A percentile compares a stretch with the other conserved stretches of the same genome.
Evolutionary conservation across 441 rosid species (phyloP).

Genomic region (Pelargonium fulgidum): DNA sequence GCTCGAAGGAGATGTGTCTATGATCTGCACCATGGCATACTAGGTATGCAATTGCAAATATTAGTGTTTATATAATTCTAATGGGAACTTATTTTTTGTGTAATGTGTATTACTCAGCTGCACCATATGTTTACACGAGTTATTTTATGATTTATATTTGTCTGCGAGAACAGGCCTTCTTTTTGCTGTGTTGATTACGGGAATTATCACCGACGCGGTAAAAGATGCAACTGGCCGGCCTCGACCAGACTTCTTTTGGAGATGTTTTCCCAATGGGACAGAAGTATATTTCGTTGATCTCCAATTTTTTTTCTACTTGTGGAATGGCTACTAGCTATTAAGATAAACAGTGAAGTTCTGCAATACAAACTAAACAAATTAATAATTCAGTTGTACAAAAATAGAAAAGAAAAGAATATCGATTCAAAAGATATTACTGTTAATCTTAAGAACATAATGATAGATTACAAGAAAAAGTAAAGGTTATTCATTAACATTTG

Average conservation of each 20-base stretch:
- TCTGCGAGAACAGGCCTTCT: slow-evolving; percentile 50
- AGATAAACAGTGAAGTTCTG: background rate
- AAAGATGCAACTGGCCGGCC: slow-evolving; percentile 87
- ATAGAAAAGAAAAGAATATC: too few species aligned
- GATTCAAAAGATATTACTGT: too few species aligned
- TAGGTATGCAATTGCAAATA: slow-evolving; percentile 32
- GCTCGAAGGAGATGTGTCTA: slow-evolving; percentile 62
- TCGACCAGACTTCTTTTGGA: slow-evolving; percentile 92
- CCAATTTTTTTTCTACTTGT: background rate
- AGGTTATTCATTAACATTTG: too few species aligned
- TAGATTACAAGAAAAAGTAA: too few species aligned
- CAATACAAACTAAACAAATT: background rate
- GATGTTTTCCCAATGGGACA: slow-evolving; percentile 89
- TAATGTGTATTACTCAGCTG: background rate
- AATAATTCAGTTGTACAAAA: too few species aligned
- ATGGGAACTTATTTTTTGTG: background rate
- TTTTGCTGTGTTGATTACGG: slow-evolving; percentile 60
- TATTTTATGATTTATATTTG: background rate
- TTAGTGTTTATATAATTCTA: background rate
- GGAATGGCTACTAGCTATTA: too few species aligned
- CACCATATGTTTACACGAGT: background rate
- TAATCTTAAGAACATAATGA: too few species aligned
- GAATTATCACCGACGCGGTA: slow-evolving; percentile 65
- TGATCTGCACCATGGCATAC: slow-evolving; percentile 77
- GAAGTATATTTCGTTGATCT: slow-evolving; percentile 40